phyloP scores from a whole-genome alignment of 768 basidiomycete genomes.

The Russula olivacea region DNA sequence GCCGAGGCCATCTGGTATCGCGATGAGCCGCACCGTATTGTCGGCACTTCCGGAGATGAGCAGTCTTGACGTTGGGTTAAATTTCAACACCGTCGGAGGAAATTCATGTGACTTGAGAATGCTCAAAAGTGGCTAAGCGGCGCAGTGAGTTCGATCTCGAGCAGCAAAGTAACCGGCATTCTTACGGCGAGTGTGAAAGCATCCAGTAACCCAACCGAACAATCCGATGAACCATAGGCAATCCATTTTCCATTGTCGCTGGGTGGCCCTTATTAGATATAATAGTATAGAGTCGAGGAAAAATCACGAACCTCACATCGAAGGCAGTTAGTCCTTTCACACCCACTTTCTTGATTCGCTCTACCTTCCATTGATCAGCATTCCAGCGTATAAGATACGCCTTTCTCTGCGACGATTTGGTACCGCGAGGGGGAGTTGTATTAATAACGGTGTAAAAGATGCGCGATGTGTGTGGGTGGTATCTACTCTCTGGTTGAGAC shows the following conservation, averaged over 20 bases:
- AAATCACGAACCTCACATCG: constrained; percentile 64
- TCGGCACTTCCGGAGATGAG: constrained; percentile 90
- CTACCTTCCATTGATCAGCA: constrained; percentile 57
- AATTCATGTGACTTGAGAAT: constrained; percentile 95
- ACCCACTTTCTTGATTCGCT: constrained; percentile 64
- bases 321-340: constrained; percentile 82
- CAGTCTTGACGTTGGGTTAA: constrained; percentile 76
- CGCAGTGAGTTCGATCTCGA: not conserved
- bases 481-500: constrained; percentile 38
- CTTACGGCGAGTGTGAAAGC: constrained; percentile 64
- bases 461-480: constrained; percentile 46
- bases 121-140: constrained; percentile 65
- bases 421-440: constrained; percentile 51
- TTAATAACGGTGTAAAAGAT: constrained; percentile 71
- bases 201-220: constrained; percentile 80
- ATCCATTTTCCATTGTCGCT: constrained; percentile 79
- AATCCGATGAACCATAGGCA: constrained; percentile 83
- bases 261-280: not conserved
- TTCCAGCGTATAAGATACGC: constrained; percentile 73
- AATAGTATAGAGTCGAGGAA: not conserved
- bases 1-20: constrained; percentile 53
- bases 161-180: not conserved
- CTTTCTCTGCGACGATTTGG: constrained; percentile 49
- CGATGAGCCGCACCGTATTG: constrained; percentile 74
- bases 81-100: constrained; percentile 82